Evolutionary conservation across 192 early-diverging fungal species (phyloP).

Genomic region (Powellomyces hirtus): DNA sequence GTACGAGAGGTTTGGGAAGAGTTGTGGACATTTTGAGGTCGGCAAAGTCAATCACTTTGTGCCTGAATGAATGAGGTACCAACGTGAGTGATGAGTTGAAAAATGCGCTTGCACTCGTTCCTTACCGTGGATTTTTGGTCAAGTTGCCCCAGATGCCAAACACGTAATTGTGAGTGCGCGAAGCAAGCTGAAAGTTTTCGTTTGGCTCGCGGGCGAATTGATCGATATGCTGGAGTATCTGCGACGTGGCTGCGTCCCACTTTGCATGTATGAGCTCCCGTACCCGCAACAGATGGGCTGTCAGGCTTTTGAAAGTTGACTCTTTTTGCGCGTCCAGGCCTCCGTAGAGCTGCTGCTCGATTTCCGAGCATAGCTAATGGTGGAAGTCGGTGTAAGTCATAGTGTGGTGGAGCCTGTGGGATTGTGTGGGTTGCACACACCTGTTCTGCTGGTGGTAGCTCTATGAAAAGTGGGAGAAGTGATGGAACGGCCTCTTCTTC

Average conservation of each 20-base stretch:
- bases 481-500: constrained; percentile 38
- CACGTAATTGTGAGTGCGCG: constrained; percentile 19
- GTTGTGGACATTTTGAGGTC: constrained; percentile 37
- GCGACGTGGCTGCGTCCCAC: constrained; percentile 41
- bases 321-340: neutral
- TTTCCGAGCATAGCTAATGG: constrained; percentile 17
- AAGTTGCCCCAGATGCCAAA: constrained; percentile 56
- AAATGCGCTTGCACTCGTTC: too few relatives aligned
- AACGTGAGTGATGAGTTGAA: too few relatives aligned
- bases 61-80: too few relatives aligned
- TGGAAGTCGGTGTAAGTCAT: neutral
- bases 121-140: constrained; percentile 51
- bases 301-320: neutral
- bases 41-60: constrained; percentile 51
- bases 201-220: constrained; percentile 44
- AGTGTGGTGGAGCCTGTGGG: too few relatives aligned
- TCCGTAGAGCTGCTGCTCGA: neutral
- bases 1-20: constrained; percentile 53
- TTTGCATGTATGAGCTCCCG: constrained; percentile 39
- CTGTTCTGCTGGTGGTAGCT: constrained; percentile 38
- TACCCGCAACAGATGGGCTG: constrained; percentile 26
- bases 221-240: constrained; percentile 50
- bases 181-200: constrained; percentile 53
- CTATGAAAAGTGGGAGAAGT: constrained; percentile 26
- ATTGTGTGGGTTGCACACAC: too few relatives aligned